Percentiles rank a stretch among this genome's conserved stretches.
Evolutionary conservation across 345 rosid species (phyloP).

Genomic region (Psidium friedrichsthalianum): DNA sequence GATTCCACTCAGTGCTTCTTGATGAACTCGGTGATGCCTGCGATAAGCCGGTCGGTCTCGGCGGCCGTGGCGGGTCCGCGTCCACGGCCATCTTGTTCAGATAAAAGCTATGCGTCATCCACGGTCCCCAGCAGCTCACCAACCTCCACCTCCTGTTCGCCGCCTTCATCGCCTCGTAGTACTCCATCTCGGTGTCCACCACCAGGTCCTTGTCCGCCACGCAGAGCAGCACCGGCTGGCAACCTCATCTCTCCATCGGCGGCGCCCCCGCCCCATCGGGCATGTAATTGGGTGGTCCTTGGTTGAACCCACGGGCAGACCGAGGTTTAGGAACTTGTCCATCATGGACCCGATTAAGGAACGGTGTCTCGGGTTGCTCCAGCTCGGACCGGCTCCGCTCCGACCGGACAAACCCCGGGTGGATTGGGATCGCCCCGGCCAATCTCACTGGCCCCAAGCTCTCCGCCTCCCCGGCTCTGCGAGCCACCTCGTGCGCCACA

Average conservation of each 20-base stretch:
- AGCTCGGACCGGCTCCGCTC: conserved; percentile 50
- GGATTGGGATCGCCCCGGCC: conserved; percentile 33
- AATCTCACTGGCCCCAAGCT: conserved; percentile 15
- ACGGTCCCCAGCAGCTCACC: conserved; percentile 20
- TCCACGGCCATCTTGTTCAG: conserved; percentile 43
- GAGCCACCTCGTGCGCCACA: conserved; percentile 25
- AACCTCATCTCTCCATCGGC: conserved; percentile 21
- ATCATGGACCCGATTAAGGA: conserved; percentile 45
- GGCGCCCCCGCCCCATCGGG: conserved; percentile 45
- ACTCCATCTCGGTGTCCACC: conserved; percentile 47
- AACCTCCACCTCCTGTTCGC: conserved; percentile 31
- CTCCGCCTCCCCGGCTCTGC: conserved; percentile 12
- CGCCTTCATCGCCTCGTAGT: conserved; percentile 38
- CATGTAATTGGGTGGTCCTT: conserved; percentile 51
- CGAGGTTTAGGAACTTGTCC: conserved; percentile 40
- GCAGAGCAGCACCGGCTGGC: conserved; percentile 38
- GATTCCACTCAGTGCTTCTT: conserved; percentile 4
- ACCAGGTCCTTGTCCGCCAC: conserved; percentile 45
- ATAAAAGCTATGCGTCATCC: conserved; percentile 61
- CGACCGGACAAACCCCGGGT: conserved; percentile 41
- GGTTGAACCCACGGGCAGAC: conserved; percentile 29
- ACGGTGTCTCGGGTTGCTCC: conserved; percentile 46
- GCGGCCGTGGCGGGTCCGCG: conserved; percentile 27
- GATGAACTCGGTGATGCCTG: conserved; percentile 28
- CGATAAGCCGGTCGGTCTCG: conserved; percentile 17